These are phyloP conservation scores for Kernera saxatilis DNA, from an alignment of 345 rosid genomes.

Conservation along the genomic window DNA sequence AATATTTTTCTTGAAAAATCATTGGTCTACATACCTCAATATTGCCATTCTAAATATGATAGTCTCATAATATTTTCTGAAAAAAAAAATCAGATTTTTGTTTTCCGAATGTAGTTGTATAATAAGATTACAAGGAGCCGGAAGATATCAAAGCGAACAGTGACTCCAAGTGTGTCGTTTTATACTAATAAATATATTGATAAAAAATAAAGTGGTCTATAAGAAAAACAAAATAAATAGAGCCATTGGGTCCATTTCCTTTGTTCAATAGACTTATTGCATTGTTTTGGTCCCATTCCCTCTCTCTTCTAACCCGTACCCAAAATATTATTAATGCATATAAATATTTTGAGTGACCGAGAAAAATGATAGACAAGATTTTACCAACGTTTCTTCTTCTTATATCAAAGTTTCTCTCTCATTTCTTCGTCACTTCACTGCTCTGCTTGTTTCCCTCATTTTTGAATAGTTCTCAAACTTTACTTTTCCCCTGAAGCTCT, in stretches of 20 bases:
- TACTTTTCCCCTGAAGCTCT: neutral
- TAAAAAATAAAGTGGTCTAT: neutral
- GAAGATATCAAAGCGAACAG: slow-evolving; percentile 9
- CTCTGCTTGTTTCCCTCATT: slow-evolving; percentile 9
- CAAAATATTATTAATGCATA: slow-evolving; percentile 22
- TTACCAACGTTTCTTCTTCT: neutral
- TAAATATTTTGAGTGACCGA: slow-evolving; percentile 31
- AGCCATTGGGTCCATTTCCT: slow-evolving; percentile 32
- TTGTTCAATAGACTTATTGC: slow-evolving; percentile 27
- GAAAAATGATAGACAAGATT: slow-evolving; percentile 8
- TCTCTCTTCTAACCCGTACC: slow-evolving; percentile 1
- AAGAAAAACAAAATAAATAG: neutral
- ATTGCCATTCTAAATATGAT: neutral
- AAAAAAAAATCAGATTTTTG: neutral
- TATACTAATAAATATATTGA: neutral
- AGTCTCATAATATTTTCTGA: neutral
- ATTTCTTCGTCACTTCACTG: slow-evolving; percentile 6
- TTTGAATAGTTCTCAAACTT: slow-evolving; percentile 8
- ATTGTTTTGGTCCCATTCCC: slow-evolving; percentile 22
- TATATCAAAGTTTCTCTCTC: slow-evolving; percentile 9
- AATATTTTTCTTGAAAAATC: no score
- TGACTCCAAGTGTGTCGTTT: slow-evolving; percentile 16
- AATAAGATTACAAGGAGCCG: neutral
- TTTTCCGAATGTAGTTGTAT: neutral
- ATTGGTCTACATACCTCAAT: neutral